Evolutionary conservation across 768 basidiomycete genomes (phyloP).

Genomic region (Naganishia kalamii): DNA sequence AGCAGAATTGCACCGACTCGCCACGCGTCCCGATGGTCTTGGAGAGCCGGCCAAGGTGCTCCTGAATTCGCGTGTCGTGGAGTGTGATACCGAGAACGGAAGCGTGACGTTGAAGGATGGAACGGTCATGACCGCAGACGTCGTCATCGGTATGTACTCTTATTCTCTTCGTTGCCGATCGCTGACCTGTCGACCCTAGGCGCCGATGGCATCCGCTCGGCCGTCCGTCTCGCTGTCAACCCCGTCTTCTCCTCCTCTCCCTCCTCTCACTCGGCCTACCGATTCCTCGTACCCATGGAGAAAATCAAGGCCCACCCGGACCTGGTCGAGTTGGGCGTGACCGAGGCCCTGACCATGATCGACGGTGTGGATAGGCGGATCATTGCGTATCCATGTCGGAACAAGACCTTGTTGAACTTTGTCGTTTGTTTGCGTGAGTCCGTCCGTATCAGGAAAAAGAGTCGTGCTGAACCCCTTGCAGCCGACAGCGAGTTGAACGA

Average conservation of each 20-base stretch:
- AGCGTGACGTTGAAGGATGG: slow-evolving; percentile 25
- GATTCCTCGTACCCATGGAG: slow-evolving; percentile 25
- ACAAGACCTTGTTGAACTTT: slow-evolving; percentile 26
- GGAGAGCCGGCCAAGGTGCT: slow-evolving; percentile 5
- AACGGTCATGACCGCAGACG: slow-evolving; percentile 20
- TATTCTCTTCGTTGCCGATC: neutral
- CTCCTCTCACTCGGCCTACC: slow-evolving; percentile 33
- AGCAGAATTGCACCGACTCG: slow-evolving; percentile 18
- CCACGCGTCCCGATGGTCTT: neutral
- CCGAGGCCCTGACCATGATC: slow-evolving; percentile 15
- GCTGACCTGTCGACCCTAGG: neutral
- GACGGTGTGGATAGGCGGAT: slow-evolving; percentile 21
- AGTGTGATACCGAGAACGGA: slow-evolving; percentile 14
- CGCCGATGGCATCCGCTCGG: slow-evolving; percentile 31
- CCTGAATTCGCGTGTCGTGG: slow-evolving; percentile 5
- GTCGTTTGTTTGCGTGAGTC: slow-evolving; percentile 25
- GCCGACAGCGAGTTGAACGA: slow-evolving; percentile 26
- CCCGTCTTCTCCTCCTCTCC: slow-evolving; percentile 19
- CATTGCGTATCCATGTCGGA: slow-evolving; percentile 22
- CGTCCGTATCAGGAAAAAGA: too few relatives aligned
- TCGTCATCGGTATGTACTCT: slow-evolving; percentile 23
- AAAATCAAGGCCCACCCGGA: slow-evolving; percentile 20
- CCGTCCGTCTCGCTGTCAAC: slow-evolving; percentile 23
- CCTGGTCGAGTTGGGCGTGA: slow-evolving; percentile 2
- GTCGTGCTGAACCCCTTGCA: neutral